A percentile compares a stretch with the other conserved stretches of the same genome.
These are phyloP conservation scores for Tetracladium maxilliforme DNA, from an alignment of 2,329 filamentous ascomycete species.

Conservation along the genomic window DNA sequence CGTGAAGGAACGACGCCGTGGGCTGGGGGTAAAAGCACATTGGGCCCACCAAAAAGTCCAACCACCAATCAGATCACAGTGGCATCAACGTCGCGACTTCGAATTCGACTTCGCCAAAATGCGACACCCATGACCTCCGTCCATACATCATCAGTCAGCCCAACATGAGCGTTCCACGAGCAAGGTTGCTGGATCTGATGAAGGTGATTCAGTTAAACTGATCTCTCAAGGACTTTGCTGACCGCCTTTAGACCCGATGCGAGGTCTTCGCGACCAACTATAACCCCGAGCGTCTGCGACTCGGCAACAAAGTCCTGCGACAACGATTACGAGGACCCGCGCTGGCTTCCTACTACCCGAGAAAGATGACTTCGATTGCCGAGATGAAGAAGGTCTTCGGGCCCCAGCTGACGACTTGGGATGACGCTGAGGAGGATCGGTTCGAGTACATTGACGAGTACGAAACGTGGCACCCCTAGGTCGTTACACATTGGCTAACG, in stretches of 20 bases:
- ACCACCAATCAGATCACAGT: too few species aligned
- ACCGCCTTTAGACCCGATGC: slow-evolving; percentile 61
- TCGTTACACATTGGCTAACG: slow-evolving; percentile 5
- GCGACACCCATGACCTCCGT: not conserved
- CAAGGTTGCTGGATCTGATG: slow-evolving; percentile 54
- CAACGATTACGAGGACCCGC: slow-evolving; percentile 76
- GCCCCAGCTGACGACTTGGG: slow-evolving; percentile 47
- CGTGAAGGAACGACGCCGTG: too few species aligned
- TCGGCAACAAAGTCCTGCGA: slow-evolving; percentile 85
- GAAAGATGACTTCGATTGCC: slow-evolving; percentile 42
- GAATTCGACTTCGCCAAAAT: not conserved
- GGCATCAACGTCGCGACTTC: too few species aligned
- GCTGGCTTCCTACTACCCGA: slow-evolving; percentile 79
- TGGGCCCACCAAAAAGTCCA: too few species aligned
- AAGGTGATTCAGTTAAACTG: slow-evolving; percentile 41
- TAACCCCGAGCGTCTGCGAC: slow-evolving; percentile 70
- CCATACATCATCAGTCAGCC: slow-evolving; percentile 6
- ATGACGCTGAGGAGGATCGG: slow-evolving; percentile 69
- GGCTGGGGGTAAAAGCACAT: too few species aligned
- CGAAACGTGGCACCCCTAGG: too few species aligned
- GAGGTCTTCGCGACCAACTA: slow-evolving; percentile 81
- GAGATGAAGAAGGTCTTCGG: slow-evolving; percentile 60
- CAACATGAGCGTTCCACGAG: slow-evolving; percentile 42
- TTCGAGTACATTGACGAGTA: slow-evolving; percentile 59
- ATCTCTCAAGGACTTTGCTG: not conserved